phyloP scores from a whole-genome alignment of 2,329 filamentous ascomycete species.

The Microcyclospora pomicola region DNA sequence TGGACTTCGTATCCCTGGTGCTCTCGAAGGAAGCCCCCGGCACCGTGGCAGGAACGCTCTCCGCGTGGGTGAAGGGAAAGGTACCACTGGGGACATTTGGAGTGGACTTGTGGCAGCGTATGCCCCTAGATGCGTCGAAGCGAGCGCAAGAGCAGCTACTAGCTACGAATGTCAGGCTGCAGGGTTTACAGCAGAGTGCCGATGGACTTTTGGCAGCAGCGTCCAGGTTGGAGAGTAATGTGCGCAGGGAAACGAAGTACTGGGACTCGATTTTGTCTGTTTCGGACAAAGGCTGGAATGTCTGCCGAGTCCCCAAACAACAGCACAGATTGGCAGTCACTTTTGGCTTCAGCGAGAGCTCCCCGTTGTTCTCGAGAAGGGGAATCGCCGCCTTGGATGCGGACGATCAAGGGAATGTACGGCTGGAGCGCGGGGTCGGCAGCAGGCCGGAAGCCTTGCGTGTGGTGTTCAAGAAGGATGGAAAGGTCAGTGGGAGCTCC shows the following conservation, averaged over 20 bases:
- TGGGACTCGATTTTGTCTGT: slow-evolving; percentile 78
- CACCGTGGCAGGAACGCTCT: slow-evolving; percentile 50
- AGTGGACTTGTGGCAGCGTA: slow-evolving; percentile 45
- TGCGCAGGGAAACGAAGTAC: slow-evolving; percentile 67
- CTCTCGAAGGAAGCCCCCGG: slow-evolving; percentile 58
- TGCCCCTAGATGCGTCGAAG: slow-evolving; percentile 41
- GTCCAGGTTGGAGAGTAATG: slow-evolving; percentile 59
- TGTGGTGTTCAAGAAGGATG: slow-evolving; percentile 49
- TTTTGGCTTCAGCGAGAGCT: slow-evolving; percentile 73
- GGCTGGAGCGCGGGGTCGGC: slow-evolving; percentile 53
- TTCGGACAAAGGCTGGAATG: slow-evolving; percentile 71
- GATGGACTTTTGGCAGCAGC: slow-evolving; percentile 62
- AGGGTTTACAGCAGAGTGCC: slow-evolving; percentile 61
- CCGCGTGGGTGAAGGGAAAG: slow-evolving; percentile 52
- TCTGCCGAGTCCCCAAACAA: slow-evolving; percentile 64
- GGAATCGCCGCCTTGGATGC: slow-evolving; percentile 72
- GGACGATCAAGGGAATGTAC: slow-evolving; percentile 58
- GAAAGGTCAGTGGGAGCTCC: slow-evolving; percentile 44
- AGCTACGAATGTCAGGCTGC: slow-evolving; percentile 59
- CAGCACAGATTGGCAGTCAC: slow-evolving; percentile 63
- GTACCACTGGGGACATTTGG: slow-evolving; percentile 65
- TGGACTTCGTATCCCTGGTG: slow-evolving; percentile 73
- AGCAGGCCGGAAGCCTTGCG: slow-evolving; percentile 47
- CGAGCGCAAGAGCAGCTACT: slow-evolving; percentile 29
- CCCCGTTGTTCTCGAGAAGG: slow-evolving; percentile 46